A percentile compares a stretch with the other conserved stretches of the same genome.
phyloP scores from a whole-genome alignment of 2,329 filamentous ascomycete genomes.

The Talaromyces sp. region DNA sequence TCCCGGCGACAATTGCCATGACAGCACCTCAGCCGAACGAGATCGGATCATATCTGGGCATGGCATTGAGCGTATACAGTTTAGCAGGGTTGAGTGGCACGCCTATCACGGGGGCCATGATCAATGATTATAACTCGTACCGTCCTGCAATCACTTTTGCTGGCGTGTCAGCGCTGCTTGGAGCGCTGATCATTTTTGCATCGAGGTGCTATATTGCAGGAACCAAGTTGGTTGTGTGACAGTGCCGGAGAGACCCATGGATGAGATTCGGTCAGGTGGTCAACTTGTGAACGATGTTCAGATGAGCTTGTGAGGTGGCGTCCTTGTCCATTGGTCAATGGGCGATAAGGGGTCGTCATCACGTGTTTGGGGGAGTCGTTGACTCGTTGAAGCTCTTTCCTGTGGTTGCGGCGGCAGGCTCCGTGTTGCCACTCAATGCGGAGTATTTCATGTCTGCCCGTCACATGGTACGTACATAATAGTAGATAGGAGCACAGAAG shows the following conservation, averaged over 20 bases:
- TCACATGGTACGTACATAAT: not conserved
- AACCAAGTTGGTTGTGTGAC: constrained; percentile 5
- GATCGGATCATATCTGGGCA: constrained; percentile 24
- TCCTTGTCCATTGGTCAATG: not conserved
- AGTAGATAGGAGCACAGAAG: not conserved
- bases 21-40: constrained; percentile 19
- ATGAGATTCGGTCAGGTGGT: not conserved
- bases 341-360: not conserved
- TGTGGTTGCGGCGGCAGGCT: not conserved
- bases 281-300: not conserved
- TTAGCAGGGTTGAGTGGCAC: constrained; percentile 49
- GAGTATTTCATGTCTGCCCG: not conserved
- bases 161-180: constrained; percentile 29
- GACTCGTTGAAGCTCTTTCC: not conserved
- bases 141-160: constrained; percentile 34
- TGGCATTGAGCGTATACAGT: constrained; percentile 32
- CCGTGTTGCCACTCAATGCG: constrained; percentile 5
- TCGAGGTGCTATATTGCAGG: constrained; percentile 8
- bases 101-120: constrained; percentile 46
- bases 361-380: not conserved
- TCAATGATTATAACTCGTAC: constrained; percentile 43
- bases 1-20: constrained; percentile 19
- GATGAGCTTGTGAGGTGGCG: not conserved
- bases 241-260: not conserved
- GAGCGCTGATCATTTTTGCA: constrained; percentile 4